Base-by-base conservation (phyloP, 2,329 filamentous ascomycete genomes). In the Pestalotiopsis sp. region DNA sequence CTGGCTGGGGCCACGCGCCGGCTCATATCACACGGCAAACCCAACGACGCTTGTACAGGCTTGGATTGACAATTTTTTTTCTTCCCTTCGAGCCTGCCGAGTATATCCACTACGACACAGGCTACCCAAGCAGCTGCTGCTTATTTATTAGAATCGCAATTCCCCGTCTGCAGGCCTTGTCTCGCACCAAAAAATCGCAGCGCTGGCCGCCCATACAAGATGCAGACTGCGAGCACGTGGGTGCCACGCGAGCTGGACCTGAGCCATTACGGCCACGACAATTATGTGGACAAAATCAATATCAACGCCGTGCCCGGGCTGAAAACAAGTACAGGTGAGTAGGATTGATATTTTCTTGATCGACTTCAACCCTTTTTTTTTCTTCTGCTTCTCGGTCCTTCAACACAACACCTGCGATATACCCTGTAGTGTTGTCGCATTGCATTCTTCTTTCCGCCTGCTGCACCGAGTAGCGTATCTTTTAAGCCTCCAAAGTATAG, bases 311-410 rank as follows among this genome's bases (percentile, higher is more conserved):
- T 90, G 57, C 87, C 88, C 2, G 88, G 84, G 40, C 79, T 90
- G 66, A 88, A 85, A 75, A 88, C 87, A 70, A 89, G 87, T 76
- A 85, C 88, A 76, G 87, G 88, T 90, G 78, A 85, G 87, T 80
- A 59, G 20, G 17, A 17, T 56, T 41, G 25, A 13, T n/a, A 38
- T 58, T 58, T 17, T 23, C 36, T 20, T 27, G 4, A n/a, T n/a
- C 3, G 17, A 52, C 1, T 31, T 9, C 27, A 52, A 20, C 17
- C 20, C 45, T 52, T 52, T 23, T 60, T 59, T 36, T 14, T 23
- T 27, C 14, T 14, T 17, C 60, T n/a, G 69, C 69, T 70, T 69
- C 61, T 66, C 59, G 58, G 64, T 65, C 63, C 70, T 68, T 31
- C 68, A 60, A 58, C 67, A 64, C 58, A 49, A 65, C 66, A 67